Evolutionary conservation across 805 yeast species (phyloP).

Genomic region (Naumovozyma castellii): DNA sequence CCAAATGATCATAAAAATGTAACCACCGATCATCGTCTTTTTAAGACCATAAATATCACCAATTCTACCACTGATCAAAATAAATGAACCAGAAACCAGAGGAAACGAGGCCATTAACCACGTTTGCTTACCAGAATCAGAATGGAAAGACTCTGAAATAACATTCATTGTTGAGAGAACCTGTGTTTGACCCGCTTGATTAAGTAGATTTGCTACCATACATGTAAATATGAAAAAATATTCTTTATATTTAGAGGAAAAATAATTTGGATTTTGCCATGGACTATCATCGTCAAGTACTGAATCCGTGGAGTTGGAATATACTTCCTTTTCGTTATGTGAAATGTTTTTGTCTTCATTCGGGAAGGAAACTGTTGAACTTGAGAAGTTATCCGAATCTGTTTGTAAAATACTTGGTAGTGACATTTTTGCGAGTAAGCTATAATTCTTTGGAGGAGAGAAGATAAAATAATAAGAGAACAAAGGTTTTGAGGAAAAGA

Average conservation of each 20-base stretch:
- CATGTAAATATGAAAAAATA: conserved; percentile 21
- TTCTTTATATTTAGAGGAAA: conserved; percentile 17
- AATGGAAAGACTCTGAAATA: conserved; percentile 28
- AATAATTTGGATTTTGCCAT: conserved; percentile 17
- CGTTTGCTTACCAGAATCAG: conserved; percentile 30
- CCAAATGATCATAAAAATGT: conserved; percentile 48
- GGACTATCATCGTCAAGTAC: too few relatives aligned
- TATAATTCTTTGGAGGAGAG: too few relatives aligned
- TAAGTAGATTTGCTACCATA: conserved; percentile 32
- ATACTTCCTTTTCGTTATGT: too few relatives aligned
- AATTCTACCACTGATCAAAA: conserved; percentile 54
- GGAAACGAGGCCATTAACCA: conserved; percentile 73
- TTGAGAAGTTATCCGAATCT: too few relatives aligned
- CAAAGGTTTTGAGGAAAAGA: background rate
- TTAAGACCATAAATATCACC: conserved; percentile 69
- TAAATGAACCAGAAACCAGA: conserved; percentile 63
- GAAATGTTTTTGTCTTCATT: too few relatives aligned
- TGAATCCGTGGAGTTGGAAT: too few relatives aligned
- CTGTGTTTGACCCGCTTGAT: conserved; percentile 35
- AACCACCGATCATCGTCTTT: conserved; percentile 44
- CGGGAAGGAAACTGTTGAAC: too few relatives aligned
- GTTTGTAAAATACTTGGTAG: too few relatives aligned
- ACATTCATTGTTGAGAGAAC: conserved; percentile 31
- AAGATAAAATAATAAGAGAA: too few relatives aligned
- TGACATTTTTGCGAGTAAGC: too few relatives aligned